Evolutionary conservation across 768 basidiomycete genomes (phyloP), one percentile per base, ranked within the genome.

Genomic region (Ramaria rubella): DNA sequence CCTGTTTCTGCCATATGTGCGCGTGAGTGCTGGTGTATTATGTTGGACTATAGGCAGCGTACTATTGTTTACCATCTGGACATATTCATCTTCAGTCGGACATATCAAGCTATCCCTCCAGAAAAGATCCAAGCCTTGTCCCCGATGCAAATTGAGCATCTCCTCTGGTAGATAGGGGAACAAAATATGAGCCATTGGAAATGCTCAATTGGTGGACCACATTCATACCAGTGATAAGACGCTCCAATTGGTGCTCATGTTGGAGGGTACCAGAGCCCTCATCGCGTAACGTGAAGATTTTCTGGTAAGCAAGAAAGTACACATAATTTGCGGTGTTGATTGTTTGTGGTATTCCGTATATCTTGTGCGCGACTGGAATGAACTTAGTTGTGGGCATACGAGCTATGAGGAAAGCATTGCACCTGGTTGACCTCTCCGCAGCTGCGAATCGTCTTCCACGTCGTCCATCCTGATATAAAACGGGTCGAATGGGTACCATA

Each of bases 271-370:
- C 44, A 69, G 61, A 23, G 64, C 62, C 15, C 51, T 59, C 57
- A 40, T 54, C 63, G 19, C 81, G 72, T 43, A 90, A 76, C 11
- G 75, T 73, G 60, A 87, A 82, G 1, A 97, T 78, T 61, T 95
- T 90, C 62, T 92, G 80, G 67, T 86, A 94, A 0, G 94, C 95
- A 42, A 92, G 80, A 65, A 98, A 99, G 67, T 95, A 97, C 27
- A 94, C 92, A 61, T 97, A 98, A 66, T 96, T 97, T 0, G 95
- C 95, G 0, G 87, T 85, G 68, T 99, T 99, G 73, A 99, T 94
- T 0, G 95, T 96, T 67, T 97, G 95, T 0, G 95, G 92, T 2
- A 96, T 73, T 1, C 95, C 95, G 63, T 95, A 99, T 62, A 99
- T 95, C 73, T 90, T 91, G 73, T 99, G 94, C 0, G 91, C 83